phyloP scores from a whole-genome alignment of 495 filamentous ascomycete species.

The Neurospora sp. region DNA sequence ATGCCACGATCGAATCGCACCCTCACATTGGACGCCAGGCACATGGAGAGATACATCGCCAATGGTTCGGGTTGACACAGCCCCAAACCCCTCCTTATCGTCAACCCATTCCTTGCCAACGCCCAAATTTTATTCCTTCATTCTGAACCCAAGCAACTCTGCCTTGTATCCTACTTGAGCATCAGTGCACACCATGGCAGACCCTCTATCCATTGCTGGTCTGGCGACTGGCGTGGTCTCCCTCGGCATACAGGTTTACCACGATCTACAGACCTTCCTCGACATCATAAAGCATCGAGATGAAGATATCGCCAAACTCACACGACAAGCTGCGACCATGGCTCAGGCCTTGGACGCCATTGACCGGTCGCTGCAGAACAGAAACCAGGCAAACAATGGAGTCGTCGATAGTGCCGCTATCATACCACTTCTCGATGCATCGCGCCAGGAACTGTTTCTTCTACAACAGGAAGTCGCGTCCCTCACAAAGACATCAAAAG shows the following conservation, averaged over 20 bases:
- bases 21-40: background rate
- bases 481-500: background rate
- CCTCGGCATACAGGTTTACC: background rate
- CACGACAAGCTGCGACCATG: background rate
- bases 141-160: background rate
- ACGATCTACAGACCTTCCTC: background rate
- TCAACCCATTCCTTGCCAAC: background rate
- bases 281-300: background rate
- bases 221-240: background rate
- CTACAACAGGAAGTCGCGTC: background rate
- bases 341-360: background rate
- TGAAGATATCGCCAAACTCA: background rate
- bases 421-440: background rate
- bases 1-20: background rate
- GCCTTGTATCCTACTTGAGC: background rate
- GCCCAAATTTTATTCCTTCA: background rate
- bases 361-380: background rate
- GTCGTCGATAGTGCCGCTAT: background rate
- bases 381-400: background rate
- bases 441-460: background rate
- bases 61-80: background rate
- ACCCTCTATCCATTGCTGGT: background rate
- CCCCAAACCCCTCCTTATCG: background rate
- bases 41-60: background rate
- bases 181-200: background rate